Conservation (phyloP, 495 filamentous ascomycete genomes). For the Delitschia confertaspora region DNA sequence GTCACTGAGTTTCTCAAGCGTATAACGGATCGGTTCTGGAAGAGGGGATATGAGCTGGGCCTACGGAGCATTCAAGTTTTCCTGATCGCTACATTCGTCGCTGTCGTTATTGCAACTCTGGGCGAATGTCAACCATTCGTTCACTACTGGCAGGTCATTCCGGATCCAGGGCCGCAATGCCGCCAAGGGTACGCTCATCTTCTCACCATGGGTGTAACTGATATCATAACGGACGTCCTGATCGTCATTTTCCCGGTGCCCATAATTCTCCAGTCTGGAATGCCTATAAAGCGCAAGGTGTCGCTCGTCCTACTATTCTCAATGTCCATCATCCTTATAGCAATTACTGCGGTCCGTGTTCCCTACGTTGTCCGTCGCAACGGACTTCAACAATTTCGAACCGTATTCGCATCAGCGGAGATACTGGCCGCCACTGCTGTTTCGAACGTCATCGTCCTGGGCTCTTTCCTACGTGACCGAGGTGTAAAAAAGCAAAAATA, state of each 20-base stretch:
- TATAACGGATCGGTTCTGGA: constrained; percentile 61
- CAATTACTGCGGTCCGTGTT: constrained; percentile 34
- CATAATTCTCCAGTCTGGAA: constrained; percentile 64
- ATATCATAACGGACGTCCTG: constrained; percentile 79
- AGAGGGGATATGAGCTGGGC: constrained; percentile 55
- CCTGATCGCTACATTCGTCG: constrained; percentile 65
- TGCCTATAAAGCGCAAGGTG: constrained; percentile 51
- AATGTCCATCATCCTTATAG: constrained; percentile 68
- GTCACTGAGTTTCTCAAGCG: constrained; percentile 86
- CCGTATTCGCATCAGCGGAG: constrained; percentile 35
- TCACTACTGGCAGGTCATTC: constrained; percentile 86
- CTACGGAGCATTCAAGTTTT: constrained; percentile 64
- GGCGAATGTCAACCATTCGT: constrained; percentile 76
- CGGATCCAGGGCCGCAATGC: constrained; percentile 78
- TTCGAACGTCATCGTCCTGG: constrained; percentile 37
- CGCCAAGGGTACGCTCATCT: constrained; percentile 77
- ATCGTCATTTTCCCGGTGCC: constrained; percentile 83
- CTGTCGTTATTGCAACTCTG: constrained; percentile 69
- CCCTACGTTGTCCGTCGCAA: constrained; percentile 30
- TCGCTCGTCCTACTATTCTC: constrained; percentile 65
- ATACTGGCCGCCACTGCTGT: constrained; percentile 37
- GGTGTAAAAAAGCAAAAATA: constrained; percentile 37
- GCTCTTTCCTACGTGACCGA: constrained; percentile 38
- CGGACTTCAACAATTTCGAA: constrained; percentile 37
- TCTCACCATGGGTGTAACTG: constrained; percentile 75